Percentiles rank a stretch among this genome's conserved stretches.
Conservation (phyloP, 495 filamentous ascomycete genomes). For the Aspergillus leporis region DNA sequence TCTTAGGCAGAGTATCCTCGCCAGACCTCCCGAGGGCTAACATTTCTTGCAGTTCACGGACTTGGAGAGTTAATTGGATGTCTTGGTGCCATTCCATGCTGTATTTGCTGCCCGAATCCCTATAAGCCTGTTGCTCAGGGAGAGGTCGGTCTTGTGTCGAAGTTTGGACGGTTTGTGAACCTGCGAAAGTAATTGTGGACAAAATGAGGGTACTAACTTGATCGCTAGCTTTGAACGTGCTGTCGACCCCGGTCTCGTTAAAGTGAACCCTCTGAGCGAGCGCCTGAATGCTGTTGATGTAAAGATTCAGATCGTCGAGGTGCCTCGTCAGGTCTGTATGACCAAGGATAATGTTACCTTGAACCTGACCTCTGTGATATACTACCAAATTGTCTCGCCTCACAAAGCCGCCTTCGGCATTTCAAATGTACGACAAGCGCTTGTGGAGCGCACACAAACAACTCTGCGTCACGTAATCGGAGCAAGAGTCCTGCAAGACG, state of each 20-base stretch:
- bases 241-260: conserved; percentile 95
- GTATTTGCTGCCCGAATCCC: conserved; percentile 90
- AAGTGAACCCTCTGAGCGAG: conserved; percentile 97
- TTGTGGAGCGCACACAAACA: conserved; percentile 97
- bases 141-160: conserved; percentile 91
- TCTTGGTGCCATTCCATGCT: conserved; percentile 88
- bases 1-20: neutral
- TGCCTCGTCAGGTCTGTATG: conserved; percentile 97
- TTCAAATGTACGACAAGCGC: conserved; percentile 87
- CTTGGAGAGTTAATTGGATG: conserved; percentile 78
- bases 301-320: conserved; percentile 98
- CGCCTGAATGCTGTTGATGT: conserved; percentile 89
- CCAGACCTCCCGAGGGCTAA: conserved; percentile 8
- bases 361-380: conserved; percentile 94
- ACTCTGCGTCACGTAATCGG: conserved; percentile 97
- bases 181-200: neutral
- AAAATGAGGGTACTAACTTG: conserved; percentile 10
- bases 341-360: conserved; percentile 98
- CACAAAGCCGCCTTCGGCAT: conserved; percentile 99
- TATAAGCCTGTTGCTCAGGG: conserved; percentile 94
- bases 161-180: conserved; percentile 71
- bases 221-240: conserved; percentile 75
- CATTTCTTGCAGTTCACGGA: conserved; percentile 57
- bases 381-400: conserved; percentile 94
- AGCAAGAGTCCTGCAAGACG: conserved; percentile 93